Evolutionary conservation across 352 stramenopile genomes (phyloP).

Genomic region (Pythium periplocum): DNA sequence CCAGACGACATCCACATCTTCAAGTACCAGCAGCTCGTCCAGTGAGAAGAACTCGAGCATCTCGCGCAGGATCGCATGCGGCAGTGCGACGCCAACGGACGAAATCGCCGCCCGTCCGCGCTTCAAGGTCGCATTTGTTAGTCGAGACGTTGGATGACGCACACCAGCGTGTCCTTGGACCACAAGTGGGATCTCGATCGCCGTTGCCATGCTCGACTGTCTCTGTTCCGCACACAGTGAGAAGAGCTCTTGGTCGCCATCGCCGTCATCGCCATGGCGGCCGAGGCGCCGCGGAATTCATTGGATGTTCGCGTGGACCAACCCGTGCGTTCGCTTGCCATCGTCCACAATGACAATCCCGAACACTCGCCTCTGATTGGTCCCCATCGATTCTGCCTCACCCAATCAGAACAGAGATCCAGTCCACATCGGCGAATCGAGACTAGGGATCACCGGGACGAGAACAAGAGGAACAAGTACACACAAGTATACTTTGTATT

Average conservation of each 20-base stretch:
- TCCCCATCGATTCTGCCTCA: background rate
- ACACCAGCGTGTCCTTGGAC: no score
- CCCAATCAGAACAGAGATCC: slow-evolving; percentile 7
- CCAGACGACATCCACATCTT: slow-evolving; percentile 37
- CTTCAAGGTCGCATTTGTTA: no score
- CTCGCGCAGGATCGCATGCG: slow-evolving; percentile 25
- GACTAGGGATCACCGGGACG: slow-evolving; percentile 4
- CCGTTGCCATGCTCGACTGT: no score
- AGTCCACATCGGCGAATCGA: slow-evolving; percentile 14
- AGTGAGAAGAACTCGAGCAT: slow-evolving; percentile 45
- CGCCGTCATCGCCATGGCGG: no score
- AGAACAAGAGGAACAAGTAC: background rate
- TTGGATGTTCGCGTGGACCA: no score
- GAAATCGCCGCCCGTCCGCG: background rate
- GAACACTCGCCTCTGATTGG: slow-evolving; percentile 7
- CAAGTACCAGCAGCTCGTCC: slow-evolving; percentile 48
- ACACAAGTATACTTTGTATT: background rate
- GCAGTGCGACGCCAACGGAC: slow-evolving; percentile 9
- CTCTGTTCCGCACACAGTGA: no score
- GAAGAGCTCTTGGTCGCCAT: no score
- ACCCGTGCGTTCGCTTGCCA: no score
- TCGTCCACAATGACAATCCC: slow-evolving; percentile 6
- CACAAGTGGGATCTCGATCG: no score
- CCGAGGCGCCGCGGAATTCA: no score
- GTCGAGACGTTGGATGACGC: no score